Conservation (phyloP, 2,329 filamentous ascomycete species). For the Didymella lethalis region DNA sequence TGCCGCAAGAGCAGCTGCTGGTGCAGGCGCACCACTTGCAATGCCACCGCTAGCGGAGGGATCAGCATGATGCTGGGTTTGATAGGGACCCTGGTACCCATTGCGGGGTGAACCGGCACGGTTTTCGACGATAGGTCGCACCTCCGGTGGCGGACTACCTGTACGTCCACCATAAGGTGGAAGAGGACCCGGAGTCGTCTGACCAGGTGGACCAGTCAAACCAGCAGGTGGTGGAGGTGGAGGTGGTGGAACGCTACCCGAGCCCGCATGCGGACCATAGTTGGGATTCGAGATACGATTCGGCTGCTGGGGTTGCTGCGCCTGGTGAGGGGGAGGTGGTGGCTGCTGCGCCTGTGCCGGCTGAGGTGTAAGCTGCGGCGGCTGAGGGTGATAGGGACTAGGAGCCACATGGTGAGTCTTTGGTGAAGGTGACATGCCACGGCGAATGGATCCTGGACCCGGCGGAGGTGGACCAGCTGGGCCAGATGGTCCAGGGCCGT, state of each 20-base stretch:
- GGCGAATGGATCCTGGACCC: constrained; percentile 53
- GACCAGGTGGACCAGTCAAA: constrained; percentile 60
- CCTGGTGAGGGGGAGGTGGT: constrained; percentile 42
- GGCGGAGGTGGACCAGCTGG: constrained; percentile 52
- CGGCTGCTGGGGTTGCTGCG: constrained; percentile 49
- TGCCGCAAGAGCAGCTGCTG: constrained; percentile 70
- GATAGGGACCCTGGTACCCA: constrained; percentile 81
- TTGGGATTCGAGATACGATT: constrained; percentile 58
- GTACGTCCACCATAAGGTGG: constrained; percentile 75
- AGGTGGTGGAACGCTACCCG: constrained; percentile 62
- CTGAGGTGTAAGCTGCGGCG: constrained; percentile 59
- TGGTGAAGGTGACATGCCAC: constrained; percentile 65
- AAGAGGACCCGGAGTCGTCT: constrained; percentile 60
- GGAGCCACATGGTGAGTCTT: constrained; percentile 64
- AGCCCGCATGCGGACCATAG: constrained; percentile 53
- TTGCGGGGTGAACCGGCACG: constrained; percentile 91
- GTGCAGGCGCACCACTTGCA: constrained; percentile 72
- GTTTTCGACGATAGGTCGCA: constrained; percentile 81
- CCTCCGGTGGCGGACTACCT: constrained; percentile 82
- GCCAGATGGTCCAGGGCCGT: constrained; percentile 54
- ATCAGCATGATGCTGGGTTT: constrained; percentile 71
- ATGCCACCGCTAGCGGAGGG: constrained; percentile 65
- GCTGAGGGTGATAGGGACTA: constrained; percentile 57
- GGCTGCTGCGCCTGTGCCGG: constrained; percentile 59
- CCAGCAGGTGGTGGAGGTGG: constrained; percentile 64